phyloP scores from a whole-genome alignment of 371 early-diverging fungal species.

The Mucor saturninus region DNA sequence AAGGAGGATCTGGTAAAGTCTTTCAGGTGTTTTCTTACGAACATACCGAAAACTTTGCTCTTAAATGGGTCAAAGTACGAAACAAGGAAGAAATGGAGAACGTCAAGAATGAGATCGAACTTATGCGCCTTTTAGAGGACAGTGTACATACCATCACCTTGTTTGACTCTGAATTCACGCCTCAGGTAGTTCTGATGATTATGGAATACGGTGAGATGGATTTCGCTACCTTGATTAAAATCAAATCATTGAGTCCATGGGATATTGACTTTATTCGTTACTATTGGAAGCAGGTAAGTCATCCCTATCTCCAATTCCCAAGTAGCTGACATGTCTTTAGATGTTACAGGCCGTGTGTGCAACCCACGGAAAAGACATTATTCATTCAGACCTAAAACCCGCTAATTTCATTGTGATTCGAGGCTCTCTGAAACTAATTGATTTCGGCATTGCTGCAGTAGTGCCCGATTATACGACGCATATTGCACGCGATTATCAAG shows the following conservation, averaged over 20 bases:
- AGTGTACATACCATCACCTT: constrained; percentile 78
- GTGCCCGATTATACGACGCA: constrained; percentile 96
- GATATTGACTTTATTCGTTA: constrained; percentile 75
- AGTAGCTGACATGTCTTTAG: constrained; percentile 38
- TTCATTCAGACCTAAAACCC: constrained; percentile 97
- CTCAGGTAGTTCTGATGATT: constrained; percentile 41
- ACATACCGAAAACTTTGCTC: constrained; percentile 75
- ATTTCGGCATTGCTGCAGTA: constrained; percentile 98
- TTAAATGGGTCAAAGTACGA: constrained; percentile 85
- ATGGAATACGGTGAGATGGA: constrained; percentile 97
- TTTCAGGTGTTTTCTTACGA: constrained; percentile 78
- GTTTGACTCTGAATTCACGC: constrained; percentile 76
- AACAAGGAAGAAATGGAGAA: constrained; percentile 70
- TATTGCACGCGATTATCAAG: constrained; percentile 86
- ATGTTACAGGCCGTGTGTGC: constrained; percentile 92
- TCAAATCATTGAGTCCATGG: constrained; percentile 55
- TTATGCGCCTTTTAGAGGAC: constrained; percentile 71
- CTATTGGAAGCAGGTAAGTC: constrained; percentile 83
- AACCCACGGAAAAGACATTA: constrained; percentile 87
- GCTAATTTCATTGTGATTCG: constrained; percentile 91
- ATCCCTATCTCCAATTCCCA: neutral
- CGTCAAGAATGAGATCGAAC: constrained; percentile 83
- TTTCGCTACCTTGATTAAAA: constrained; percentile 73
- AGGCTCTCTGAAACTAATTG: constrained; percentile 91
- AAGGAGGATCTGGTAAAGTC: constrained; percentile 91